Evolutionary conservation across 176 grass and related monocot genomes (phyloP).

Genomic region (Tuctoria greenei): DNA sequence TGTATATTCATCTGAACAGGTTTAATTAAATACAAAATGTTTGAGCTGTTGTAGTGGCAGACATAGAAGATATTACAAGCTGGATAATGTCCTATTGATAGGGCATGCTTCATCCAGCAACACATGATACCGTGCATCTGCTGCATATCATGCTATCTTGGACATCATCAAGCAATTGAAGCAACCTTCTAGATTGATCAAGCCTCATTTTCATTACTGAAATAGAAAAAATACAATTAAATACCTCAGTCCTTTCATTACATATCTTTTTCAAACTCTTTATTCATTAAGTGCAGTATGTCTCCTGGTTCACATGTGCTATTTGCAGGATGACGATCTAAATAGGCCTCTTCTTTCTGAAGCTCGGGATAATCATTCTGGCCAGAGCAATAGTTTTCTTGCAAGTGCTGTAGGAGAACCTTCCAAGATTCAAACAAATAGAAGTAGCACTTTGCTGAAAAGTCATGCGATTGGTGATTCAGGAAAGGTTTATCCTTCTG

Average conservation of each 20-base stretch:
- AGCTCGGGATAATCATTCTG: slow-evolving; percentile 34
- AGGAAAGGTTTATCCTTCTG: slow-evolving; percentile 42
- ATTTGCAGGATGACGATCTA: slow-evolving; percentile 66
- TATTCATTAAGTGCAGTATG: slow-evolving; percentile 1
- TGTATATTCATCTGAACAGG: not conserved
- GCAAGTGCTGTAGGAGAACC: slow-evolving; percentile 51
- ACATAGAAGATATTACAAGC: not conserved
- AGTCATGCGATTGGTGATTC: slow-evolving; percentile 44
- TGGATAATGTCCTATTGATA: not conserved
- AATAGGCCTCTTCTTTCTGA: slow-evolving; percentile 69
- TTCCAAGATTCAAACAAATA: slow-evolving; percentile 68
- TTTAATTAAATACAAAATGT: not conserved
- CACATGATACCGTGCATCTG: not conserved
- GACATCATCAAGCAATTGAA: not conserved
- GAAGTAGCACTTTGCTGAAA: slow-evolving; percentile 43
- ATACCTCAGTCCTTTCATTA: not conserved
- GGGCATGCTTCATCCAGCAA: not conserved
- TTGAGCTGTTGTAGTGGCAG: not conserved
- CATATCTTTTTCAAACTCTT: slow-evolving; percentile 13
- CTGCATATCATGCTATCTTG: not conserved
- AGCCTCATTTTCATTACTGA: not conserved
- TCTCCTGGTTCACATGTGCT: slow-evolving; percentile 16
- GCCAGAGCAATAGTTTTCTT: slow-evolving; percentile 41
- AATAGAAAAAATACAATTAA: not conserved
- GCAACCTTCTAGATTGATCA: not conserved